These are phyloP conservation scores for Nyssa sinensis DNA, from an alignment of 148 eudicot species.

Conservation along the genomic window DNA sequence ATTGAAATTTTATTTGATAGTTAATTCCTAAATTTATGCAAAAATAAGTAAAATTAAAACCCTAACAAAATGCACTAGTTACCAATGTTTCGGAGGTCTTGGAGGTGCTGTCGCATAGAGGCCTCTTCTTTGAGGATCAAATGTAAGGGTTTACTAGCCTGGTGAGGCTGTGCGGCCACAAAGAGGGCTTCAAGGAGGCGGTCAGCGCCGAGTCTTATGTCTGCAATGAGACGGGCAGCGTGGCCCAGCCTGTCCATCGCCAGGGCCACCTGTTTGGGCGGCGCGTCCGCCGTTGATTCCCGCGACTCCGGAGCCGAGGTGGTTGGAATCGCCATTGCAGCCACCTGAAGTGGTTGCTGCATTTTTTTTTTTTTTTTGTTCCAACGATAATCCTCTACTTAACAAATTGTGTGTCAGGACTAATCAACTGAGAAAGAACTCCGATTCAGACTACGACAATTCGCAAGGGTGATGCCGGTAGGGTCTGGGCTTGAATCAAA, in stretches of 20 bases:
- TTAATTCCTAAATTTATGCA: too few species aligned
- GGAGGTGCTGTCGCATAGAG: conserved; percentile 63
- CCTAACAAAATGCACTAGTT: conserved; percentile 12
- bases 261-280: conserved; percentile 91
- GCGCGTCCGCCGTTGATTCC: conserved; percentile 51
- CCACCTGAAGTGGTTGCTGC: conserved; percentile 26
- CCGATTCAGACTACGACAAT: too few species aligned
- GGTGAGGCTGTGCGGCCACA: conserved; percentile 43
- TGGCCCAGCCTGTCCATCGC: conserved; percentile 85
- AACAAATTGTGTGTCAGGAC: background rate
- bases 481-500: too few species aligned
- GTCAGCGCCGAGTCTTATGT: conserved; percentile 82
- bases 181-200: conserved; percentile 83
- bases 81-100: conserved; percentile 74
- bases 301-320: conserved; percentile 17
- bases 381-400: background rate
- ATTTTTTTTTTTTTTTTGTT: background rate
- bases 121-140: conserved; percentile 60
- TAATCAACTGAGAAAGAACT: too few species aligned
- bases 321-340: conserved; percentile 15
- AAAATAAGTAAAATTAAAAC: too few species aligned
- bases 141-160: conserved; percentile 45
- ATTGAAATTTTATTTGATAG: too few species aligned
- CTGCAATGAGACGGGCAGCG: conserved; percentile 85
- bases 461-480: too few species aligned